Conservation (phyloP, 2,329 filamentous ascomycete species). For the Davidsoniella virescens region DNA sequence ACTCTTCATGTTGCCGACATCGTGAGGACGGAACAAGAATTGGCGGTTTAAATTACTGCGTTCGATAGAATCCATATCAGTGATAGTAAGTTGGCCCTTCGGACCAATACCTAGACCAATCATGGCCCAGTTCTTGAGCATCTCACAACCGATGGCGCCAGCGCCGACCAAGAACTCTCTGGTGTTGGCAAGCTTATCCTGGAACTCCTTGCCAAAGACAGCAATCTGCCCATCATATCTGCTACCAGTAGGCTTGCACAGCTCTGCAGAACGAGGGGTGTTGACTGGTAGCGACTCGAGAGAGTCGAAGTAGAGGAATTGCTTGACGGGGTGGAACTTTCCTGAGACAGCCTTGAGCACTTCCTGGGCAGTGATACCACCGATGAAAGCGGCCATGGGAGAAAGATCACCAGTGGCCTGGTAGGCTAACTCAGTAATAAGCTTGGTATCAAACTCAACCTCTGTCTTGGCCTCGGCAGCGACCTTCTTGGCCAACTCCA, state of each 20-base stretch:
- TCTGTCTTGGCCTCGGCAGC: constrained; percentile 60
- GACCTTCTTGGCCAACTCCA: constrained; percentile 60
- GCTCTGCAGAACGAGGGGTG: constrained; percentile 60
- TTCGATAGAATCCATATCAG: constrained; percentile 97
- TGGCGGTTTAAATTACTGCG: constrained; percentile 97
- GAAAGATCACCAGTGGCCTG: constrained; percentile 83
- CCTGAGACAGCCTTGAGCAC: constrained; percentile 93
- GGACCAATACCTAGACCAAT: constrained; percentile 84
- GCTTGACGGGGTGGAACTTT: constrained; percentile 89
- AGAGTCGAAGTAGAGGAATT: constrained; percentile 96
- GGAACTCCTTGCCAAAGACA: constrained; percentile 84
- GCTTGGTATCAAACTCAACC: constrained; percentile 76
- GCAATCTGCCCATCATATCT: constrained; percentile 96
- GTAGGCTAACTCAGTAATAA: constrained; percentile 84
- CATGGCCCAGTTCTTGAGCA: constrained; percentile 99
- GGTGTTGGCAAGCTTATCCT: constrained; percentile 81
- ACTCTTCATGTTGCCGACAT: constrained; percentile 94
- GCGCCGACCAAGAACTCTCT: constrained; percentile 91
- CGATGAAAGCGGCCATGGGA: constrained; percentile 89
- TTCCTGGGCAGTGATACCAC: constrained; percentile 84
- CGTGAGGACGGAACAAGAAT: constrained; percentile 83
- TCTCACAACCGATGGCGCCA: constrained; percentile 94
- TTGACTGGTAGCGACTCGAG: constrained; percentile 81
- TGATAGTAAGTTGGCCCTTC: constrained; percentile 77
- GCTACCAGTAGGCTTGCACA: constrained; percentile 69